Conservation (phyloP, 116 monocot genomes). For the Zostera marina region DNA sequence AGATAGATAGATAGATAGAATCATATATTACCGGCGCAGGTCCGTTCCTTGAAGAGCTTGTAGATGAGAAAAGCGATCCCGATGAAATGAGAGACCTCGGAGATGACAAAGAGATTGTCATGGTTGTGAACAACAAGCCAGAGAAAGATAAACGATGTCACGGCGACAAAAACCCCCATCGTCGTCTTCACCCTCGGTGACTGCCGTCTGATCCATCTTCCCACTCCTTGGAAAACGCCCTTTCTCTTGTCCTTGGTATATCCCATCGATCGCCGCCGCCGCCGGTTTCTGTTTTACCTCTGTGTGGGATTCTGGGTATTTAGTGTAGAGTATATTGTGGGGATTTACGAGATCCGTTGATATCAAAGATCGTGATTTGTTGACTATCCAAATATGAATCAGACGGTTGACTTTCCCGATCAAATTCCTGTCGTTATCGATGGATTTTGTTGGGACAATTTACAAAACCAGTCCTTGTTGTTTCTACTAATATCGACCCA, state of each 20-base stretch:
- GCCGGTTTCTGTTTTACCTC: neutral
- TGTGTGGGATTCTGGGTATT: no score
- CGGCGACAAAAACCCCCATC: conserved; percentile 18
- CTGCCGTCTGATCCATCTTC: conserved; percentile 41
- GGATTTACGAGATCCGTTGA: no score
- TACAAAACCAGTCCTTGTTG: no score
- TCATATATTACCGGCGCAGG: conserved; percentile 35
- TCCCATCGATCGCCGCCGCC: neutral
- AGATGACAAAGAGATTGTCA: conserved; percentile 50
- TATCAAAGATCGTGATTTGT: no score
- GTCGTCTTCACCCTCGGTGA: conserved; percentile 53
- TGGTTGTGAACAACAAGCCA: conserved; percentile 40
- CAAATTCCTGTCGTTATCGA: no score
- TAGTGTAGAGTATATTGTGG: no score
- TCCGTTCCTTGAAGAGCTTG: conserved; percentile 48
- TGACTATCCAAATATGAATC: no score
- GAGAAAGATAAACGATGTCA: conserved; percentile 27
- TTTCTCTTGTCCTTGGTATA: conserved; percentile 11
- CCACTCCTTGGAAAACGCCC: conserved; percentile 10
- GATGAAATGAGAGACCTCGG: conserved; percentile 38
- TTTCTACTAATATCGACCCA: no score
- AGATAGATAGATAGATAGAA: no score
- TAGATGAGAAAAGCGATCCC: conserved; percentile 49
- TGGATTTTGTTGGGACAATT: no score
- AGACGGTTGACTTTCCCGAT: no score